Base-by-base conservation (phyloP, 176 grass and related monocot species). In the Cymbopogon citratus region DNA sequence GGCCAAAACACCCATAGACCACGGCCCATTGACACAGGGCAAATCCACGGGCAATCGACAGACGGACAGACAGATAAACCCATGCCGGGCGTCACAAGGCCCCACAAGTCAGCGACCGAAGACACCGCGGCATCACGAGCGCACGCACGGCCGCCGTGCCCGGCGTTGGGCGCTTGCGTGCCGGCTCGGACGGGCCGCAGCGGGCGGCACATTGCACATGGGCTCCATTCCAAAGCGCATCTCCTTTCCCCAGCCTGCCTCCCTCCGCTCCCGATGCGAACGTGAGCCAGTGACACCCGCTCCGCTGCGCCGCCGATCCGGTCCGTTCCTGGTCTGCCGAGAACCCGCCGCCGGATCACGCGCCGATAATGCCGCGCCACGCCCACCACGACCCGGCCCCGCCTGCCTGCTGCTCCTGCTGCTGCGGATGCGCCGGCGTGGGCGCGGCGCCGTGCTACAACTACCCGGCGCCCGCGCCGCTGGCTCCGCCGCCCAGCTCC, bases 321-420 rank as follows among this genome's bases (percentile, higher is more conserved):
- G 10, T 64, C 71, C 40, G 8, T 6, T 0, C 23, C 33, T 44
- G 23, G 21, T 18, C 4, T 57, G 52, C 52, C 19, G 35, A 23
- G 26, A 11, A 27, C 2, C 11, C 18, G 12, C 29, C 25, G 5
- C 28, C 21, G 54, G 0, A 46, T 9, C 38, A 8, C 14, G 67
- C 62, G 23, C n/a, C 33, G 61, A 90, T 86, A 66, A 90, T 90
- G 88, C 81, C 88, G 24, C 51, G 75, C 0, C 69, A 61, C 61
- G 80, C 56, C 31, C 63, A 45, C 78, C 84, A 68, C 83, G 78
- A 82, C 4, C 84, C 84, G 7, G 29, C 78, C 28, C 69, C 70
- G 69, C 63, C 73, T 15, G 12, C 83, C 66, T 86, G 78, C 87
- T 89, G 87, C 82, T 84, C 13, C 68, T 49, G 45, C 82, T 40